Evolutionary conservation across 2,329 filamentous ascomycete genomes (phyloP).

Genomic region (Parafenestella ontariensis): DNA sequence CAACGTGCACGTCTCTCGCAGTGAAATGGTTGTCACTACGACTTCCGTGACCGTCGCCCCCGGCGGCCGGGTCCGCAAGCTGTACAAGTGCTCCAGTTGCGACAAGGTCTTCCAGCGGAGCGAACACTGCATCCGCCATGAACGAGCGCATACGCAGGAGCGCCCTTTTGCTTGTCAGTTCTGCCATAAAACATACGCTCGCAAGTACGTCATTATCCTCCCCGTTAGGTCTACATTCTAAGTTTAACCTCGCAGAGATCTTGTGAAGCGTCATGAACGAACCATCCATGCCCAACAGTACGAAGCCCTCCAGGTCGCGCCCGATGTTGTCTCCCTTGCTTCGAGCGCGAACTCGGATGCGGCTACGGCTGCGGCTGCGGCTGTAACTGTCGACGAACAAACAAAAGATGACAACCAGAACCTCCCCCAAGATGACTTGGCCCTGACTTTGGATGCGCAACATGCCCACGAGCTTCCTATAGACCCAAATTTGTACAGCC

Average conservation of each 20-base stretch:
- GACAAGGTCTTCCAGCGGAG: constrained; percentile 42
- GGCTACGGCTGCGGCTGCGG: not conserved
- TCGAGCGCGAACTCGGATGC: not conserved
- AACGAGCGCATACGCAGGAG: constrained; percentile 45
- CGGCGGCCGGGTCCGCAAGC: not conserved
- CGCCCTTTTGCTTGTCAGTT: constrained; percentile 44
- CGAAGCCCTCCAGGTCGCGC: not conserved
- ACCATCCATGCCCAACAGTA: constrained; percentile 42
- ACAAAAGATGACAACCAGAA: not conserved
- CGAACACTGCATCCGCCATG: constrained; percentile 46
- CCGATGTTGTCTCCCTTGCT: not conserved
- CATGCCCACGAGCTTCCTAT: not conserved
- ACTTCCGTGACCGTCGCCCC: not conserved
- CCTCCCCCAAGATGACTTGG: not conserved
- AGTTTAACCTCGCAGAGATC: constrained; percentile 29
- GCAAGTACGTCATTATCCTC: constrained; percentile 34
- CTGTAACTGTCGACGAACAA: too few species aligned
- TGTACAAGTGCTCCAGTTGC: constrained; percentile 25
- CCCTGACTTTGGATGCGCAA: not conserved
- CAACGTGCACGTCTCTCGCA: too few species aligned
- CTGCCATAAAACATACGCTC: constrained; percentile 43
- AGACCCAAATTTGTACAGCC: not conserved
- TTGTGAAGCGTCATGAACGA: constrained; percentile 46
- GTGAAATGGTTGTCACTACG: not conserved
- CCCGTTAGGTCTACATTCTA: constrained; percentile 1